Base-by-base conservation (phyloP, 345 rosid genomes). In the Salix viminalis region DNA sequence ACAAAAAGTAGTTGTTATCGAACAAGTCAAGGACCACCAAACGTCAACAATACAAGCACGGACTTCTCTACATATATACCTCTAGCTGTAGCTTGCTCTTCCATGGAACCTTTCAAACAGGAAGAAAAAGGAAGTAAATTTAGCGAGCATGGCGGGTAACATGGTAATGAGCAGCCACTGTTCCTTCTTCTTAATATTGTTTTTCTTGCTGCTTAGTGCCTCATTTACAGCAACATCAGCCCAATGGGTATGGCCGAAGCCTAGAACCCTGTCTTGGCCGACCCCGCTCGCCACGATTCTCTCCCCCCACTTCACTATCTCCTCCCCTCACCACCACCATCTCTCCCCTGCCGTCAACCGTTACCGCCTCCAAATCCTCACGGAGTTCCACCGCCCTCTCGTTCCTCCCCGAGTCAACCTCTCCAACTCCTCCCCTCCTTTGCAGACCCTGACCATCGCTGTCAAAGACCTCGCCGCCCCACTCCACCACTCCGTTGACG, bases 401-500 rank as follows among this genome's bases (percentile, higher is more conserved):
- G 34, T 86, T 30, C 54, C 52, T 65, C 83, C 79, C 11, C n/a
- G 79, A 16, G 76, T 85, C 82, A 86, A 84, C 77, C 26, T 90
- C 67, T 80, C 85, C 34, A 80, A 46, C 28, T 54, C 88, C 36
- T 68, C 84, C 54, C 72, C 85, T 76, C 72, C 84, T 36, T 69
- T 94, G 60, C 79, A 64, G 7, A 70, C 79, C 64, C 91, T 94
- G 30, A 15, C 80, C 65, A 41, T 94, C 79, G 21, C 26, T 70
- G 86, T 92, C 15, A 68, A 82, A 0, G 86, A 90, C 69, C 91
- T 87, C 72, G 3, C 79, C 26, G 76, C 87, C 8, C 89, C 89
- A 1, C 96, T 94, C 30, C 82, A 75, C 58, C 94, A 94, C 4
- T 93, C 89, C 21, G 91, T 89, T 69, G 77, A 92, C 46, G 97